phyloP scores from a whole-genome alignment of 192 early-diverging fungal genomes.

The Polychytrium aggregatum region DNA sequence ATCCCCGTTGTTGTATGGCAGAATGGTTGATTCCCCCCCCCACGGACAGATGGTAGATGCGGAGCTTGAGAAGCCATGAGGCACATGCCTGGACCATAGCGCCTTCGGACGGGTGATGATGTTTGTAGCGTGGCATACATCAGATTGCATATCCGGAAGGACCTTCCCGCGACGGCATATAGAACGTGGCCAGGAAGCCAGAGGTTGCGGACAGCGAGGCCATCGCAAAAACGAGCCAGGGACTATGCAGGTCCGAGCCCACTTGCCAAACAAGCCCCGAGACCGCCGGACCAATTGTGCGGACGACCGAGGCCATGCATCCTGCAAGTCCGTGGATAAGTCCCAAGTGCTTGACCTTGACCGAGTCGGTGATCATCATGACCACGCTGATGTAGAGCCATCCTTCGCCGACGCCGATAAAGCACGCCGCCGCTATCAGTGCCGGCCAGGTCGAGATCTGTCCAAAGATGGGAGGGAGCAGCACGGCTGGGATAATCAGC shows the following conservation, averaged over 20 bases:
- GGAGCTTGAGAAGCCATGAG: no score
- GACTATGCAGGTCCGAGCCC: not conserved
- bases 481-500: slow-evolving; percentile 18
- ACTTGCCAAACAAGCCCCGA: slow-evolving; percentile 15
- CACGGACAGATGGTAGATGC: no score
- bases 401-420: slow-evolving; percentile 23
- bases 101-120: no score
- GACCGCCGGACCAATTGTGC: slow-evolving; percentile 19
- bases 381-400: slow-evolving; percentile 23
- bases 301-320: slow-evolving; percentile 15
- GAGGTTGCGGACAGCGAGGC: no score
- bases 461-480: slow-evolving; percentile 6
- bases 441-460: slow-evolving; percentile 1
- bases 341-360: slow-evolving; percentile 16
- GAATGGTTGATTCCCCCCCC: no score
- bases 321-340: slow-evolving; percentile 27
- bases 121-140: no score
- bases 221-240: slow-evolving; percentile 10
- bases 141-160: no score
- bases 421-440: slow-evolving; percentile 7
- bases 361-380: slow-evolving; percentile 26
- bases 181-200: no score
- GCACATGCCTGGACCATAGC: no score
- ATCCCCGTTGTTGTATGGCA: no score
- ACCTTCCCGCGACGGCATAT: no score